phyloP scores from a whole-genome alignment of 441 rosid genomes.

The Gossypium schwendimanii region DNA sequence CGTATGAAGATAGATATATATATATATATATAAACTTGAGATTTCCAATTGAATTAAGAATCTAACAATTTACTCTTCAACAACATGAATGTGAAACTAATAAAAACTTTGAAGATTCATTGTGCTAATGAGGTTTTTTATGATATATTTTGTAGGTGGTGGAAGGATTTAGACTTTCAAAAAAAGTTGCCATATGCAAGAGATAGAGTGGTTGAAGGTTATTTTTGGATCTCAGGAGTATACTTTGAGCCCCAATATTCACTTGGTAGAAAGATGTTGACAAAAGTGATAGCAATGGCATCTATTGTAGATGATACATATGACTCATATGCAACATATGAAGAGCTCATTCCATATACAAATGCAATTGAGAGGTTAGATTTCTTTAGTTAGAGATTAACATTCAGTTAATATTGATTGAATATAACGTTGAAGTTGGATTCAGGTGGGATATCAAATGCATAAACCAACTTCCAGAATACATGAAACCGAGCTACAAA shows the following conservation, averaged over 20 bases:
- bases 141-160: slow-evolving; percentile 30
- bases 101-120: too few species aligned
- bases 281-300: slow-evolving; percentile 24
- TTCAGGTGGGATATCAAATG: slow-evolving; percentile 23
- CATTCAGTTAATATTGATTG: background rate
- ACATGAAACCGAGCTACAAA: slow-evolving; percentile 19
- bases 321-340: slow-evolving; percentile 34
- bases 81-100: too few species aligned
- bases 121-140: too few species aligned
- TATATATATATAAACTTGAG: too few species aligned
- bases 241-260: slow-evolving; percentile 34
- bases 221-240: slow-evolving; percentile 39
- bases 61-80: too few species aligned
- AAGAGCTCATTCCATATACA: slow-evolving; percentile 33
- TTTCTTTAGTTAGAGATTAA: background rate
- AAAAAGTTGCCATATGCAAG: slow-evolving; percentile 33
- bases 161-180: slow-evolving; percentile 25
- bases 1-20: too few species aligned
- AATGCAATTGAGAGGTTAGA: slow-evolving; percentile 24
- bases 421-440: background rate
- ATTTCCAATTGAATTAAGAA: too few species aligned
- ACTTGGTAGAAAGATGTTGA: slow-evolving; percentile 16
- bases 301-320: slow-evolving; percentile 44
- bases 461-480: slow-evolving; percentile 24
- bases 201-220: slow-evolving; percentile 37